Evolutionary conservation across 768 basidiomycete species (phyloP), one percentile per base, ranked within the genome.

Genomic region (Lentinula aciculospora): DNA sequence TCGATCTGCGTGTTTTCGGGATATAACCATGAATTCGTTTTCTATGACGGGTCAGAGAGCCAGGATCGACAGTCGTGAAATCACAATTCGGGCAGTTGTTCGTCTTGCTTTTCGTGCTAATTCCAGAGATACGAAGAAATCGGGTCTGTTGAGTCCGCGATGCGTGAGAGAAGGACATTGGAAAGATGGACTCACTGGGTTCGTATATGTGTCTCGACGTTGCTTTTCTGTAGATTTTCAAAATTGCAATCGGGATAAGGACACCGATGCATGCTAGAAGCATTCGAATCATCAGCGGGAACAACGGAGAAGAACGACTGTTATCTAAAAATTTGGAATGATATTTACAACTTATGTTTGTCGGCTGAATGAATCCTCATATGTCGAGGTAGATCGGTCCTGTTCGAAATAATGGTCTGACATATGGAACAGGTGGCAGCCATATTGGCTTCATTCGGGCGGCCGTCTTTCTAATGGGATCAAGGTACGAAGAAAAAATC

Each of bases 111-210:
- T 58, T n/a, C 1, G 60, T 47, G 28, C 68, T 69, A 25, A 25
- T 25, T 13, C n/a, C 34, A 34, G 2, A 13, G 13, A 25, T 7
- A 34, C 13, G 3, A 4, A 34, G n/a, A n/a, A n/a, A n/a, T n/a
- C n/a, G n/a, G n/a, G n/a, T n/a, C n/a, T n/a, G n/a, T n/a, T n/a
- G n/a, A n/a, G n/a, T n/a, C n/a, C n/a, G n/a, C n/a, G n/a, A n/a
- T n/a, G n/a, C n/a, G n/a, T n/a, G n/a, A n/a, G n/a, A n/a, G 9
- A 34, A 7, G 32, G 9, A 5, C 32, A 34, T 34, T 13, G 32
- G 32, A 34, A 34, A 13, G 13, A 34, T n/a, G n/a, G 13, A 65
- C 69, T 59, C 45, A 70, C 69, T 72, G 71, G 0, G 34, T 61
- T 3, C 64, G 65, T 9, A 63, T 1, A 13, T 72, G 70, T 0